These are phyloP conservation scores for Ilex aquifolium DNA, from an alignment of 257 asterid species.

Conservation along the genomic window DNA sequence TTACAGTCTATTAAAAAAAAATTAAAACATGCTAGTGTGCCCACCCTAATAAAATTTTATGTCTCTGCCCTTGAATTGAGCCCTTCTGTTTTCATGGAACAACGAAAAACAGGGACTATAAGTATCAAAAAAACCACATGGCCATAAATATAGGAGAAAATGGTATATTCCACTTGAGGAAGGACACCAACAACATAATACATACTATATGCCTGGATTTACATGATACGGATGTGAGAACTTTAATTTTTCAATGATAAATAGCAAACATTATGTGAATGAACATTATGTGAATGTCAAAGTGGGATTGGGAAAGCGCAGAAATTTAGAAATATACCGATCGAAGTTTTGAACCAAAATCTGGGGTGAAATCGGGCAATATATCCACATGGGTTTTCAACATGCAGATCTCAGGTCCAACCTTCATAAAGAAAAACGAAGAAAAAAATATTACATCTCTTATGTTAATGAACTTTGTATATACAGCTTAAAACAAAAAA, in stretches of 20 bases:
- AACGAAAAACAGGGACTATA: too few relatives aligned
- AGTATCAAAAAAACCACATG: too few relatives aligned
- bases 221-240: slow-evolving; percentile 3
- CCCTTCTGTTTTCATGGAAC: too few relatives aligned
- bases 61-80: too few relatives aligned
- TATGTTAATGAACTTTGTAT: background rate
- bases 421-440: slow-evolving; percentile 42
- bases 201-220: slow-evolving; percentile 7
- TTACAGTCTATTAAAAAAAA: too few relatives aligned
- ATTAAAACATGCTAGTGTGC: too few relatives aligned
- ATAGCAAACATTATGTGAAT: too few relatives aligned
- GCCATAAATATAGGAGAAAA: too few relatives aligned
- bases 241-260: background rate
- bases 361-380: slow-evolving; percentile 87
- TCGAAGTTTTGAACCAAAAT: slow-evolving; percentile 88
- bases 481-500: background rate
- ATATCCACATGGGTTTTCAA: slow-evolving; percentile 96
- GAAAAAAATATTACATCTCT: slow-evolving; percentile 2
- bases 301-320: background rate
- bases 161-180: too few relatives aligned
- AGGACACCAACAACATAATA: background rate
- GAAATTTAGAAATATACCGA: slow-evolving; percentile 40
- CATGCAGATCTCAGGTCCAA: slow-evolving; percentile 98
- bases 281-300: too few relatives aligned
- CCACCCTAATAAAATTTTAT: too few relatives aligned